Evolutionary conservation across 2,329 filamentous ascomycete genomes (phyloP), one percentile per base, ranked within the genome.

Genomic region (Calonectria fujianensis): DNA sequence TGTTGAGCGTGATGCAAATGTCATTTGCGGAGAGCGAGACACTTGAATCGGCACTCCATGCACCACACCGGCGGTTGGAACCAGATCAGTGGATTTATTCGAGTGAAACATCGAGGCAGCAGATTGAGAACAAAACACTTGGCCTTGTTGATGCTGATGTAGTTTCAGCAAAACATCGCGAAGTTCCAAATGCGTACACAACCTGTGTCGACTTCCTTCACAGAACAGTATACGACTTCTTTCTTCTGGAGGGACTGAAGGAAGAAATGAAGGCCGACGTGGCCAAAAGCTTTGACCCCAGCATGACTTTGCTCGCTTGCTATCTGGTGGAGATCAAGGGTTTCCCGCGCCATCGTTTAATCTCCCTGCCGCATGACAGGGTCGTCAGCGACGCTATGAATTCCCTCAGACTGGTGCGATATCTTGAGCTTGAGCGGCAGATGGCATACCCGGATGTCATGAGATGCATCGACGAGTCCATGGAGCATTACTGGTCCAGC

Each of bases 261-360:
- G 54, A 59, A 35, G 54, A 59, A 59, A 59, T 59, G 54, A 59
- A 59, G 20, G 32, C 54, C 31, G 54, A 59, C 6, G 54, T 37
- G 10, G 13, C 14, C 4, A 37, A 35, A 24, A 37, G n/a, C 10
- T 59, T 59, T 37, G 54, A 59, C 9, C 54, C 54, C 4, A 37
- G 20, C 32, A 59, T n/a, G 1, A 59, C 54, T 8, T 18, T 59
- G 8, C 16, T 59, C 9, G 54, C 54, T 1, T 59, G 54, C 10
- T 59, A 59, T 37, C 14, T 59, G 20, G 54, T 35, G 11, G 54
- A 59, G 20, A 59, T 59, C 10, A 59, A 59, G 32, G 54, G 32
- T 32, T 59, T 59, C 20, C 54, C 54, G 13, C 20, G 54, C 11
- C 54, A 59, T 11, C 31, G 24, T 4, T 10, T 59, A 11, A 14